phyloP scores from a whole-genome alignment of 345 rosid species.

The Abelmoschus esculentus region DNA sequence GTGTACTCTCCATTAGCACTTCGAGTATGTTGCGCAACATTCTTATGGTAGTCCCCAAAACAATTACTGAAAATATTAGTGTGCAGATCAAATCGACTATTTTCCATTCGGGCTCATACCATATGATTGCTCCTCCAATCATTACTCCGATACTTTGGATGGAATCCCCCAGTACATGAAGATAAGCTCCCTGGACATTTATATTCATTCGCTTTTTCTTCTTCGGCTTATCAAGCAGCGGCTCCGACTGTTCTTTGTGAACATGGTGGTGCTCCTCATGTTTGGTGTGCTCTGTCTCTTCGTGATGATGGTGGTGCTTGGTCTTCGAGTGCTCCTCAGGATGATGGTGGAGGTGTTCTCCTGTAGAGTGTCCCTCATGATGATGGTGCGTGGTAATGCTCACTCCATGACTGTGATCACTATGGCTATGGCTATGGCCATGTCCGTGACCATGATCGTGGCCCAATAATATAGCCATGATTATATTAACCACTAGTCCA shows the following conservation, averaged over 20 bases:
- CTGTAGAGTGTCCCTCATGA: constrained; percentile 2
- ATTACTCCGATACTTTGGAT: constrained; percentile 17
- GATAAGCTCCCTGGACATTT: constrained; percentile 16
- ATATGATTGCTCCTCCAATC: constrained; percentile 18
- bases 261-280: background rate
- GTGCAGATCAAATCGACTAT: constrained; percentile 17
- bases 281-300: background rate
- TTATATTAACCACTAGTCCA: constrained; percentile 38
- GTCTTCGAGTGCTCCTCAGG: constrained; percentile 9
- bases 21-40: constrained; percentile 14
- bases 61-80: constrained; percentile 13
- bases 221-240: constrained; percentile 12
- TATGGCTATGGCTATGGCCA: constrained; percentile 1
- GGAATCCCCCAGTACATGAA: constrained; percentile 19
- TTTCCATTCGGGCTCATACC: constrained; percentile 15
- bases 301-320: background rate
- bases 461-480: constrained; percentile 42
- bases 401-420: constrained; percentile 8
- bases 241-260: background rate
- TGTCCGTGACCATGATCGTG: constrained; percentile 29
- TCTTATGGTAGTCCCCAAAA: constrained; percentile 11
- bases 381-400: constrained; percentile 6
- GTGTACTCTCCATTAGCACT: constrained; percentile 20
- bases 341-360: constrained; percentile 6
- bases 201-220: constrained; percentile 6